Conservation (phyloP, 2,329 filamentous ascomycete species). For the Teratosphaeria zuluensis region DNA sequence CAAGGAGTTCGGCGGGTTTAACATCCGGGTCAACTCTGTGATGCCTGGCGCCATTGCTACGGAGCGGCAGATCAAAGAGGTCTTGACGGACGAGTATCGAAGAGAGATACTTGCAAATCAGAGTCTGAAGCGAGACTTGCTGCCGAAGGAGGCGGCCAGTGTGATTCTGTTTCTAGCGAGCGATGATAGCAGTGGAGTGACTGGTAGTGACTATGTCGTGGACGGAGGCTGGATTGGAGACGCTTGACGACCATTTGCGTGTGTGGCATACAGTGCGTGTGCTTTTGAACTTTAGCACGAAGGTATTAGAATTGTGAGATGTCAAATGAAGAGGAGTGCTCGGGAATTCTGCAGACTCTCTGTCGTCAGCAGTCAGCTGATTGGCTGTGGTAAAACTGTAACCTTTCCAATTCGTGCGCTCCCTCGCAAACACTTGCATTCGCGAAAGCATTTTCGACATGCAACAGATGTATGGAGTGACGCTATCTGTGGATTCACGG, state of each 20-base stretch:
- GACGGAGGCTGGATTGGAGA: conserved; percentile 23
- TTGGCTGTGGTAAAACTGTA: no score
- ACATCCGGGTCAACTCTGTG: conserved; percentile 20
- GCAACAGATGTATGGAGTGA: no score
- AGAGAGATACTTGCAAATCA: conserved; percentile 19
- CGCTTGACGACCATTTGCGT: background rate
- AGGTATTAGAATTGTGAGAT: no score
- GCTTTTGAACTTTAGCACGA: background rate
- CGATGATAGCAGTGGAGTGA: conserved; percentile 23
- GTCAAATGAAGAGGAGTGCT: no score
- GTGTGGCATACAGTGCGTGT: background rate
- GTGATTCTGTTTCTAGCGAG: conserved; percentile 22
- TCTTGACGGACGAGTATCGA: conserved; percentile 21
- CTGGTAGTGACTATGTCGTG: conserved; percentile 23
- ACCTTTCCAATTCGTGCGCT: no score
- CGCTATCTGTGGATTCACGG: no score
- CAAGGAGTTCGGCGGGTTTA: conserved; percentile 19
- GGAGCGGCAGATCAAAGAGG: conserved; percentile 23
- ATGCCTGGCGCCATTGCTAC: conserved; percentile 25
- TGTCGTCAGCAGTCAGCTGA: no score
- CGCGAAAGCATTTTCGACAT: no score
- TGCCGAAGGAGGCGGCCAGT: conserved; percentile 21
- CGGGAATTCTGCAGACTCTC: no score
- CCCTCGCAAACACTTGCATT: no score
- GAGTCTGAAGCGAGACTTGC: conserved; percentile 21